Evolutionary conservation across 2,329 filamentous ascomycete species (phyloP).

Genomic region (Fusarium sp.): DNA sequence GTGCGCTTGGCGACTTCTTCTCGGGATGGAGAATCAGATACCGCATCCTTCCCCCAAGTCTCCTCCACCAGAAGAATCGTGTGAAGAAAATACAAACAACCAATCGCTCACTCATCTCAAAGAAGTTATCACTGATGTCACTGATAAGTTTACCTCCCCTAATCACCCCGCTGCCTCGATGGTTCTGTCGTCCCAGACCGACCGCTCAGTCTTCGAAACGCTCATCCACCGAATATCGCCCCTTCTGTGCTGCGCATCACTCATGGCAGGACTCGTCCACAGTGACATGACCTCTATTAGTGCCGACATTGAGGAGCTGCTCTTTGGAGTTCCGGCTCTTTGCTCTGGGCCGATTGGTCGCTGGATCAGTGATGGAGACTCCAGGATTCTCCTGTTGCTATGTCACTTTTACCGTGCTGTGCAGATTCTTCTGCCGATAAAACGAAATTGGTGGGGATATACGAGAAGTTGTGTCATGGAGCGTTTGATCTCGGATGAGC

Average conservation of each 20-base stretch:
- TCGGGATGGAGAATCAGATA: not conserved
- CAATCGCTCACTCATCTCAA: not conserved
- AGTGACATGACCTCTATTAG: not conserved
- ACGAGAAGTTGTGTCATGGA: not conserved
- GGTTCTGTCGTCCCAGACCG: not conserved
- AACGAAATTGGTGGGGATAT: not conserved
- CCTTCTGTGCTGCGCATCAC: not conserved
- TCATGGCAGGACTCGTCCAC: rapidly evolving
- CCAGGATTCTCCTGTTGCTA: not conserved
- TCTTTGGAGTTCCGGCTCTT: not conserved
- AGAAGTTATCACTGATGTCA: not conserved
- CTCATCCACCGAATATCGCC: not conserved
- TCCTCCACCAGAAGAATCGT: not conserved
- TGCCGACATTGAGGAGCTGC: not conserved
- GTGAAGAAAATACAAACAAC: no score
- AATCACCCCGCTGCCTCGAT: not conserved
- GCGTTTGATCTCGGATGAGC: not conserved
- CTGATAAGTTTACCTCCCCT: not conserved
- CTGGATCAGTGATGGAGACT: not conserved
- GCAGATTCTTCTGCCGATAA: not conserved
- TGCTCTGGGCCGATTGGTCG: not conserved
- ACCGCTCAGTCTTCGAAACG: not conserved
- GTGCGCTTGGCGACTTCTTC: not conserved
- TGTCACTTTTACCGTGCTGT: not conserved
- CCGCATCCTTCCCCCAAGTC: not conserved